Conservation (phyloP, 495 filamentous ascomycete species). For the Emericellopsis terricola region DNA sequence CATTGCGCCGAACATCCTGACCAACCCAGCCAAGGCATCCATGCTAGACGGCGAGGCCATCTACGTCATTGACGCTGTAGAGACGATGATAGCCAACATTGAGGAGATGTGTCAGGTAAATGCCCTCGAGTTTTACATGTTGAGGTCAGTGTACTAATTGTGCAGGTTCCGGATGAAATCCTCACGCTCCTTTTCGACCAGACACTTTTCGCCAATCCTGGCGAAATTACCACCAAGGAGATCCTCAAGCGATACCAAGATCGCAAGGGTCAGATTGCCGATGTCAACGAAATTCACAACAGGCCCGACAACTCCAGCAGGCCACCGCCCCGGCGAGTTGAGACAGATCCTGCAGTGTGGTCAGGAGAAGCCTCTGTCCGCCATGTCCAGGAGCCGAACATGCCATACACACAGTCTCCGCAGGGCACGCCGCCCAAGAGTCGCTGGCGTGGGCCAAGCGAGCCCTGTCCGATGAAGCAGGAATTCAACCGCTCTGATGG, state of each 20-base stretch:
- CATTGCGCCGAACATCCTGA: slow-evolving; percentile 89
- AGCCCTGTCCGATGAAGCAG: slow-evolving; percentile 11
- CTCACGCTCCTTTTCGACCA: slow-evolving; percentile 71
- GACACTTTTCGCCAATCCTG: slow-evolving; percentile 56
- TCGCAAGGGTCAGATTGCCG: slow-evolving; percentile 41
- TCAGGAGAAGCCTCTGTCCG: slow-evolving; percentile 67
- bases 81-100: slow-evolving; percentile 76
- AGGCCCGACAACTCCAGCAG: slow-evolving; percentile 25
- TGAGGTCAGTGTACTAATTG: background rate
- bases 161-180: slow-evolving; percentile 80
- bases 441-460: slow-evolving; percentile 18
- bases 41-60: slow-evolving; percentile 68
- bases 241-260: slow-evolving; percentile 82
- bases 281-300: slow-evolving; percentile 35
- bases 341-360: slow-evolving; percentile 63
- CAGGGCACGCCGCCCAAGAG: slow-evolving; percentile 25
- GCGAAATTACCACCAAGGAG: slow-evolving; percentile 90
- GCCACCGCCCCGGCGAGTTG: slow-evolving; percentile 38
- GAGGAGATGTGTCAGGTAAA: slow-evolving; percentile 93
- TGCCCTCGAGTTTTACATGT: slow-evolving; percentile 5
- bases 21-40: slow-evolving; percentile 43
- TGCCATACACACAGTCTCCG: slow-evolving; percentile 17
- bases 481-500: slow-evolving; percentile 12
- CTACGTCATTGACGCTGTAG: slow-evolving; percentile 80
- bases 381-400: slow-evolving; percentile 47